phyloP scores from a whole-genome alignment of 2,329 filamentous ascomycete genomes.

The Arthrobotrys conoides region DNA sequence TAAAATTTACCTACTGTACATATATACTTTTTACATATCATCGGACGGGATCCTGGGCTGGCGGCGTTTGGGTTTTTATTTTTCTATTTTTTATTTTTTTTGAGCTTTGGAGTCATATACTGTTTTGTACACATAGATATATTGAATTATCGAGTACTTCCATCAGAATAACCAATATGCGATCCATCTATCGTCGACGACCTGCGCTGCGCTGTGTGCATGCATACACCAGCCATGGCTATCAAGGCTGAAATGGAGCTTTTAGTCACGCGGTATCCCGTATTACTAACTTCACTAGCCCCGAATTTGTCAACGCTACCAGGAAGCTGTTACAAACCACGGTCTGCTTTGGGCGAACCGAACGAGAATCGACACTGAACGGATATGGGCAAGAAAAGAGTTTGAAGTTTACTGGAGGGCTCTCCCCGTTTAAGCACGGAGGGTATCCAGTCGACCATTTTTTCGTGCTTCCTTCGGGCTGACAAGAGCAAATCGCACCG shows the following conservation, averaged over 20 bases:
- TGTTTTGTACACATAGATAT: conserved; percentile 17
- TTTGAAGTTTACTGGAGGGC: neutral
- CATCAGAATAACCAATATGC: neutral
- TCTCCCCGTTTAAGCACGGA: conserved; percentile 4
- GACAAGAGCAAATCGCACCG: neutral
- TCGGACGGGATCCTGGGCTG: conserved; percentile 26
- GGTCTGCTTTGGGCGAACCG: conserved; percentile 16
- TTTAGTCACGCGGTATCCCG: neutral
- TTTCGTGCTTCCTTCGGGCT: neutral
- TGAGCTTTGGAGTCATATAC: neutral
- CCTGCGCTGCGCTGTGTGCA: too few species aligned
- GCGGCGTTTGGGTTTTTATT: conserved; percentile 26
- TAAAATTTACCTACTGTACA: conserved; percentile 26
- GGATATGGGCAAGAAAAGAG: neutral
- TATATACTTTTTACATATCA: conserved; percentile 32
- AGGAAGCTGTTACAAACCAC: neutral
- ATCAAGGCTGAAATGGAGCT: conserved; percentile 5
- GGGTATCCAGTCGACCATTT: neutral
- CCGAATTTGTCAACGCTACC: neutral
- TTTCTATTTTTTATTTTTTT: neutral
- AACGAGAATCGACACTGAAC: conserved; percentile 15
- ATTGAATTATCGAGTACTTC: neutral
- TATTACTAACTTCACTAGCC: conserved; percentile 1
- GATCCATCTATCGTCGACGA: neutral
- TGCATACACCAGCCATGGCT: neutral